These are phyloP conservation scores for Dimocarpus longan DNA, from an alignment of 345 rosid species.

Conservation along the genomic window DNA sequence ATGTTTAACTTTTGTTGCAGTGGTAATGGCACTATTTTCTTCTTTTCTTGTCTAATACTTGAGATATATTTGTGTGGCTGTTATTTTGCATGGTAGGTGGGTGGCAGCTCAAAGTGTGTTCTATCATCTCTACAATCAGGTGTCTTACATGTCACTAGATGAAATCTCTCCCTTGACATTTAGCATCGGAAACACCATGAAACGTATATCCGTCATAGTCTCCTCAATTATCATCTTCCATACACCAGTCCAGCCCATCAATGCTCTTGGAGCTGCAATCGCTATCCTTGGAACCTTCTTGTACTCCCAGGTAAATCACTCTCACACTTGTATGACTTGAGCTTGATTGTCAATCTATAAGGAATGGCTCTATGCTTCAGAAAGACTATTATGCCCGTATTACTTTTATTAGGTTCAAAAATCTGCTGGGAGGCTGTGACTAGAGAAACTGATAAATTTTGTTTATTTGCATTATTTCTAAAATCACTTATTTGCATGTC, in stretches of 20 bases:
- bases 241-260: slow-evolving; percentile 92
- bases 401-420: neutral
- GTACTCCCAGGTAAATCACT: slow-evolving; percentile 82
- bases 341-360: neutral
- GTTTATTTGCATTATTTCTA: neutral
- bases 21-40: neutral
- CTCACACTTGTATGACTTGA: neutral
- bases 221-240: slow-evolving; percentile 97
- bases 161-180: slow-evolving; percentile 95
- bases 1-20: neutral
- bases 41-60: neutral
- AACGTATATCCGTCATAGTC: slow-evolving; percentile 93
- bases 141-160: slow-evolving; percentile 98
- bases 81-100: slow-evolving; percentile 63
- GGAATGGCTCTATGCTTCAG: neutral
- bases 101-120: slow-evolving; percentile 93
- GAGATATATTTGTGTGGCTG: slow-evolving; percentile 16
- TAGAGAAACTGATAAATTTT: slow-evolving; percentile 1
- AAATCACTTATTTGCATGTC: slow-evolving; percentile 6
- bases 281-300: slow-evolving; percentile 96
- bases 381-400: slow-evolving; percentile 24
- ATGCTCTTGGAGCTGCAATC: slow-evolving; percentile 95
- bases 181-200: slow-evolving; percentile 97
- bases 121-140: slow-evolving; percentile 98
- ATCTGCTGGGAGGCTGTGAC: too few species aligned